Evolutionary conservation across 768 basidiomycete genomes (phyloP).

Genomic region (Boletus subcaerulescens): DNA sequence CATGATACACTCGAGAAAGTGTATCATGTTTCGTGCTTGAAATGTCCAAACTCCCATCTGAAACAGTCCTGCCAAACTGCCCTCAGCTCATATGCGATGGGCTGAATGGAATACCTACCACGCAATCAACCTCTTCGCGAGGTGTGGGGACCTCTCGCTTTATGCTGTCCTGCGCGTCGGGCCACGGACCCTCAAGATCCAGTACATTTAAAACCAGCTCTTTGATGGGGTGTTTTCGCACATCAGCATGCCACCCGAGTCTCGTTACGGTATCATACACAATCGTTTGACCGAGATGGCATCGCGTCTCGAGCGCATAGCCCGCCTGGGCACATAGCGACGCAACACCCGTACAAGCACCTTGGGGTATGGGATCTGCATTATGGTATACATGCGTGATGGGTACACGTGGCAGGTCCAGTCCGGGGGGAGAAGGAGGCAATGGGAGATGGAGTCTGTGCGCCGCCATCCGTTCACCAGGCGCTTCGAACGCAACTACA

Average conservation of each 20-base stretch:
- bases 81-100: background rate
- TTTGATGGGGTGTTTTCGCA: conserved; percentile 54
- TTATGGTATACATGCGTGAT: conserved; percentile 59
- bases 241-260: conserved; percentile 57
- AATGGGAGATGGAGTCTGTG: conserved; percentile 60
- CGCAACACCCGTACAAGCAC: conserved; percentile 47
- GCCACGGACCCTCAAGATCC: conserved; percentile 44
- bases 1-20: background rate
- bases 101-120: conserved; percentile 38
- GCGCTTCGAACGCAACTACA: conserved; percentile 61
- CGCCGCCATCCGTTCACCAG: conserved; percentile 62
- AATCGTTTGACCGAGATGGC: conserved; percentile 62
- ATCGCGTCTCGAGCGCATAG: conserved; percentile 61
- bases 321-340: conserved; percentile 60
- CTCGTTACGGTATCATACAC: conserved; percentile 66
- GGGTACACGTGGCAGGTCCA: conserved; percentile 23
- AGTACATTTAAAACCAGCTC: conserved; percentile 53
- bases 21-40: conserved; percentile 25
- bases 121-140: conserved; percentile 61
- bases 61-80: conserved; percentile 59
- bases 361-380: conserved; percentile 69
- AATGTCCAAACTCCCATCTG: conserved; percentile 70
- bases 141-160: conserved; percentile 53
- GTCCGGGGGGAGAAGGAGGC: conserved; percentile 31
- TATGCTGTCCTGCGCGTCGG: conserved; percentile 34